Evolutionary conservation across 805 yeast genomes (phyloP).

Genomic region (Yarrowia sp.): DNA sequence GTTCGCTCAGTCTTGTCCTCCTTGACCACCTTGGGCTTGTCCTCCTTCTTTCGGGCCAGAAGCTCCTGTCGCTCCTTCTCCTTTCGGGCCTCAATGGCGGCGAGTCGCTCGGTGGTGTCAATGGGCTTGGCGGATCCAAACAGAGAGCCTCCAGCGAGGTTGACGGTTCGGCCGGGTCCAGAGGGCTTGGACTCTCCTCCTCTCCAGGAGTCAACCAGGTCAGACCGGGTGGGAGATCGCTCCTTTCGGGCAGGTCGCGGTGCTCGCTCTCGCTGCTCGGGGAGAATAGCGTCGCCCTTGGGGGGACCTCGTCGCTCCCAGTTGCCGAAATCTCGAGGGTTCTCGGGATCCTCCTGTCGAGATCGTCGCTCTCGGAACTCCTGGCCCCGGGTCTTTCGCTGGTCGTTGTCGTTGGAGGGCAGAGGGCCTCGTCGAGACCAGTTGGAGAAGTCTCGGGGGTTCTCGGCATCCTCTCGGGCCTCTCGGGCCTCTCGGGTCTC

Average conservation of each 20-base stretch:
- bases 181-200: slow-evolving; percentile 36
- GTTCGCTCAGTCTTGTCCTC: slow-evolving; percentile 26
- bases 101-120: slow-evolving; percentile 63
- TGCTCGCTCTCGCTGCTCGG: slow-evolving; percentile 28
- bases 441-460: slow-evolving; percentile 36
- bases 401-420: slow-evolving; percentile 51
- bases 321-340: slow-evolving; percentile 51
- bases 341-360: slow-evolving; percentile 31
- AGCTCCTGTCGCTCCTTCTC: slow-evolving; percentile 30
- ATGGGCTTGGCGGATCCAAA: slow-evolving; percentile 87
- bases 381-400: slow-evolving; percentile 31
- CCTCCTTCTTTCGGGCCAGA: slow-evolving; percentile 23
- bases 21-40: slow-evolving; percentile 27
- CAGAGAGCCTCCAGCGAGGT: slow-evolving; percentile 43
- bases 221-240: slow-evolving; percentile 31
- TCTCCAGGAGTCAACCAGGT: slow-evolving; percentile 38
- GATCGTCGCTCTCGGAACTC: slow-evolving; percentile 27
- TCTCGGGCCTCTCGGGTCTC: slow-evolving; percentile 36
- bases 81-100: slow-evolving; percentile 54
- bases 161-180: slow-evolving; percentile 31
- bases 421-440: slow-evolving; percentile 45
- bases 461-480: slow-evolving; percentile 37
- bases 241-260: slow-evolving; percentile 33
- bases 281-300: slow-evolving; percentile 28
- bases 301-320: slow-evolving; percentile 40